Percentiles rank a stretch among this genome's conserved stretches.
phyloP scores from a whole-genome alignment of 2,329 filamentous ascomycete genomes.

The Phaeosphaeria sp. region DNA sequence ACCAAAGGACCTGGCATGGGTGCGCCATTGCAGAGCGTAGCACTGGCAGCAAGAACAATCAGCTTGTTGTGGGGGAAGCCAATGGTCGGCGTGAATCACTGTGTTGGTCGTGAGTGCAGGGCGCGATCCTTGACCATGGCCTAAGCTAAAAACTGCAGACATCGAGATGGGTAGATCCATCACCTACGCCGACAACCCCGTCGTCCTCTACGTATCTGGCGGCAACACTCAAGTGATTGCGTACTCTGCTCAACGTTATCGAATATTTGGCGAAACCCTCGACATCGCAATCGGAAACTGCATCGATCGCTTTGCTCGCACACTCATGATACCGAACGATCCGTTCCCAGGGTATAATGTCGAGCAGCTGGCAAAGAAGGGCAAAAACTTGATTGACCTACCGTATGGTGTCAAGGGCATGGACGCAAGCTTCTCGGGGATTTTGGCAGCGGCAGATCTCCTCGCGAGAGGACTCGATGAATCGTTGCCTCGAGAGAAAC shows the following conservation, averaged over 20 bases:
- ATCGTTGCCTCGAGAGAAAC: constrained; percentile 47
- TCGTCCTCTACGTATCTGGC: constrained; percentile 93
- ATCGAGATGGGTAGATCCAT: constrained; percentile 98
- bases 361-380: constrained; percentile 85
- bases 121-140: background rate
- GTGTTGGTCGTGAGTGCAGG: constrained; percentile 73
- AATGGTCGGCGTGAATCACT: constrained; percentile 97
- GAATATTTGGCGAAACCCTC: constrained; percentile 96
- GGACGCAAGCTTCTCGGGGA: constrained; percentile 96
- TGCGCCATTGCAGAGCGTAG: constrained; percentile 85
- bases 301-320: constrained; percentile 92
- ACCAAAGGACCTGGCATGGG: constrained; percentile 97
- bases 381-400: constrained; percentile 77
- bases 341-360: constrained; percentile 98
- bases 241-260: constrained; percentile 91
- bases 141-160: constrained; percentile 53
- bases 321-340: constrained; percentile 90
- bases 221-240: constrained; percentile 99
- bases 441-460: constrained; percentile 82
- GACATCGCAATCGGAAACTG: constrained; percentile 99
- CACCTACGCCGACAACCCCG: constrained; percentile 87
- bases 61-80: constrained; percentile 84
- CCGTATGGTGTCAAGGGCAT: constrained; percentile 98
- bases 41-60: constrained; percentile 82
- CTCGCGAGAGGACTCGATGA: constrained; percentile 71